These are phyloP conservation scores for Rhizoctonia solani DNA, from an alignment of 1,284 basidiomycete genomes.

Conservation along the genomic window DNA sequence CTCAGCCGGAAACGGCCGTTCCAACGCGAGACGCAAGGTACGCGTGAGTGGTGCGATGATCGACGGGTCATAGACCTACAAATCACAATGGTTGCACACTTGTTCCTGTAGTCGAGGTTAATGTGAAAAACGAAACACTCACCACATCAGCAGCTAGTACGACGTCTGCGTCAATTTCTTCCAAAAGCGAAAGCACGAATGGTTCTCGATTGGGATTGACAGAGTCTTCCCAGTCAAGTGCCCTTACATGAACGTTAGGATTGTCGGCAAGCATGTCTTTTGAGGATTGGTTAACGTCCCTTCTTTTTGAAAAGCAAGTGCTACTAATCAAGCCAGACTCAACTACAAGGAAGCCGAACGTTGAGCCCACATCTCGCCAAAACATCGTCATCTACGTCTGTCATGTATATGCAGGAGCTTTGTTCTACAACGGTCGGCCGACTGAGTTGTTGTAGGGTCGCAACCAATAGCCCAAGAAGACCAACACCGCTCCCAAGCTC, in stretches of 20 bases:
- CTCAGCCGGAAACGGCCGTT: neutral
- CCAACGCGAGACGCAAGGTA: slow-evolving; percentile 50
- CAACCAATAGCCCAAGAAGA: slow-evolving; percentile 67
- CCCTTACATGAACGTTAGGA: slow-evolving; percentile 50
- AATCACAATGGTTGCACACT: neutral
- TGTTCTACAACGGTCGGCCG: neutral
- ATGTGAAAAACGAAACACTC: slow-evolving; percentile 32
- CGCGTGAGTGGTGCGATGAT: slow-evolving; percentile 62
- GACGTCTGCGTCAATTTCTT: slow-evolving; percentile 55
- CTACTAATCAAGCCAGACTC: slow-evolving; percentile 6
- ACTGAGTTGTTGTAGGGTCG: slow-evolving; percentile 54
- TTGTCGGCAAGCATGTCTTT: slow-evolving; percentile 59
- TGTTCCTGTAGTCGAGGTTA: neutral
- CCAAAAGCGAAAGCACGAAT: slow-evolving; percentile 47
- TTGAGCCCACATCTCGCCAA: slow-evolving; percentile 64
- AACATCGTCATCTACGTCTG: slow-evolving; percentile 67
- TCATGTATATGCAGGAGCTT: slow-evolving; percentile 55
- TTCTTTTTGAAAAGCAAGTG: neutral
- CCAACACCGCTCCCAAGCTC: slow-evolving; percentile 75
- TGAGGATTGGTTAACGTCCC: neutral
- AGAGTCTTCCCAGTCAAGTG: slow-evolving; percentile 68
- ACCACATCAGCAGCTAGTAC: slow-evolving; percentile 75
- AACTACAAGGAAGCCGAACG: slow-evolving; percentile 64
- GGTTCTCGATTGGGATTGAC: slow-evolving; percentile 43
- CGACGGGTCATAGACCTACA: slow-evolving; percentile 68